A percentile compares a stretch with the other conserved stretches of the same genome.
Conservation (phyloP, 169 alveolate genomes). For the Fabrea salina region DNA sequence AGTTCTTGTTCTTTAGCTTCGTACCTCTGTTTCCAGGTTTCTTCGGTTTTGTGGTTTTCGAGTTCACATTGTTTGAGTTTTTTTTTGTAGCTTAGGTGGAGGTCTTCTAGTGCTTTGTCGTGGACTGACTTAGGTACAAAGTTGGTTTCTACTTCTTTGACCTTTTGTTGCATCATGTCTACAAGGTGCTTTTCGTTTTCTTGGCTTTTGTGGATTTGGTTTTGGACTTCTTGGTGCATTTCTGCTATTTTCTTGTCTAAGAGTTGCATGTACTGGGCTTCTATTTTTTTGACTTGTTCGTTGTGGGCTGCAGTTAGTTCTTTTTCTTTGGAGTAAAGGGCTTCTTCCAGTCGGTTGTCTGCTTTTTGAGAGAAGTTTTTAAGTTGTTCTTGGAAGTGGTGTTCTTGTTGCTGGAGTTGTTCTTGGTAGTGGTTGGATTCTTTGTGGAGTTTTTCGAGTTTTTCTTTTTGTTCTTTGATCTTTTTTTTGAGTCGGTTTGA, state of each 20-base stretch:
- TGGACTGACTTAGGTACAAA: not conserved
- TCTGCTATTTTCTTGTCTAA: not conserved
- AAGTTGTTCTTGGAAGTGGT: not conserved
- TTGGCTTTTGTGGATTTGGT: not conserved
- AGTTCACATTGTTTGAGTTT: not conserved
- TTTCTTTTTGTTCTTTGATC: not conserved
- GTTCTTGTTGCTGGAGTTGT: not conserved
- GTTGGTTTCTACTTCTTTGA: slow-evolving; percentile 27
- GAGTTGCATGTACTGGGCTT: not conserved
- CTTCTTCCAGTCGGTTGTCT: not conserved
- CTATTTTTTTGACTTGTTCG: not conserved
- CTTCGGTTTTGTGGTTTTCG: not conserved
- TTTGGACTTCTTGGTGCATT: slow-evolving; percentile 7
- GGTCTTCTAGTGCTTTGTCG: not conserved
- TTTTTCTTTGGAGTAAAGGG: not conserved
- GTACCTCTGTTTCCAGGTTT: not conserved
- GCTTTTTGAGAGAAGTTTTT: not conserved
- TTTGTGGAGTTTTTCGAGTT: not conserved
- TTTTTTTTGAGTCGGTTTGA: slow-evolving; percentile 9
- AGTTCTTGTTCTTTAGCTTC: not conserved
- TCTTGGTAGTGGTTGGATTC: not conserved
- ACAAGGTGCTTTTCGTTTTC: slow-evolving; percentile 11
- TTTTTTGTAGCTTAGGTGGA: not conserved
- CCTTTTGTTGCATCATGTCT: not conserved
- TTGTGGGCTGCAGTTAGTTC: not conserved